These are phyloP conservation scores for sweet orange (Citrus sinensis) DNA, from an alignment of 345 rosid genomes.

Conservation along the genomic window DVS_A1.0 CM039169.1:21277001-21277500, in stretches of 20 bases:
- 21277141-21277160: constrained; percentile 44
- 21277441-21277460: constrained; percentile 72
- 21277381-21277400: constrained; percentile 64
- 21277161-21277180: constrained; percentile 78
- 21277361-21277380: constrained; percentile 76
- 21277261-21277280: constrained; percentile 90
- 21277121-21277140: constrained; percentile 32
- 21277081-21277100: constrained; percentile 54
- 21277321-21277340: constrained; percentile 77
- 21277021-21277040: constrained; percentile 59
- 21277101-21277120: constrained; percentile 18
- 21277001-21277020: constrained; percentile 53
- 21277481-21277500: constrained; percentile 78
- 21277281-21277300: constrained; percentile 53
- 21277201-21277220: constrained; percentile 61
- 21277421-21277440: constrained; percentile 79
- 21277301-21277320: constrained; percentile 72
- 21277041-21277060: constrained; percentile 76
- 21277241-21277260: constrained; percentile 76
- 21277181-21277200: constrained; percentile 64
- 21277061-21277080: constrained; percentile 46
- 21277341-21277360: constrained; percentile 57
- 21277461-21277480: constrained; percentile 88
- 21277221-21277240: constrained; percentile 56
- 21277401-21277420: constrained; percentile 91